Base-by-base conservation (phyloP, 345 rosid genomes). In the Bretschneidera sinensis region DNA sequence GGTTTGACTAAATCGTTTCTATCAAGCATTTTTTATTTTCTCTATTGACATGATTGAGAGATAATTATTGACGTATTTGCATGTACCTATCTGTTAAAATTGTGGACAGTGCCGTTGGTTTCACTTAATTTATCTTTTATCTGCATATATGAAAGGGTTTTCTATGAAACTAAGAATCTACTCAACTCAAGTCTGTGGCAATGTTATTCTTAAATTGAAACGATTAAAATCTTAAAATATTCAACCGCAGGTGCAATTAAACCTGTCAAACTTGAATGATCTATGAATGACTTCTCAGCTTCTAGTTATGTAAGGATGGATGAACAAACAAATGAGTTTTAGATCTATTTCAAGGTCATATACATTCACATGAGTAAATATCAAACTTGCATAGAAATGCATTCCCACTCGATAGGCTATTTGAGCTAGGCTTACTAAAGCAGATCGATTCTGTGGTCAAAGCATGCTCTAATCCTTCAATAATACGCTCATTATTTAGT, bases 401-500 rank as follows among this genome's bases (percentile, higher is more conserved):
- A 54, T 68, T 50, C 34, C 19, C 5, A 59, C 24, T 21, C 52
- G 99, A 90, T 77, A 94, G 90, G 79, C 80, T 94, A n/a, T 94
- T 94, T 67, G 97, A 94, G 78, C 86, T 77, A 58, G 87, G 95
- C 76, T 71, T 94, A 69, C 61, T 94, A 53, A 83, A 86, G 83
- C 92, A 94, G 81, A 90, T 88, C 13, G 99, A 94, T 76, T 74
- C 71, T 63, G 94, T 94, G 69, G 95, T 90, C 14, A 86, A 90
- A 78, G 92, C 95, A 48, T 90, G 99, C 66, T 82, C 97, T 17
- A 90, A 94, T 62, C 97, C 97, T 64, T 83, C 90, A 51, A 79
- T 94, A 67, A 48, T 79, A 71, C 90, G 95, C 17, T 81, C 96
- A 45, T 61, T 94, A 68, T 94, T 94, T 74, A 94, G 97, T 87